These are phyloP conservation scores for Zangia roseola DNA, from an alignment of 768 basidiomycete species.

Conservation along the genomic window DNA sequence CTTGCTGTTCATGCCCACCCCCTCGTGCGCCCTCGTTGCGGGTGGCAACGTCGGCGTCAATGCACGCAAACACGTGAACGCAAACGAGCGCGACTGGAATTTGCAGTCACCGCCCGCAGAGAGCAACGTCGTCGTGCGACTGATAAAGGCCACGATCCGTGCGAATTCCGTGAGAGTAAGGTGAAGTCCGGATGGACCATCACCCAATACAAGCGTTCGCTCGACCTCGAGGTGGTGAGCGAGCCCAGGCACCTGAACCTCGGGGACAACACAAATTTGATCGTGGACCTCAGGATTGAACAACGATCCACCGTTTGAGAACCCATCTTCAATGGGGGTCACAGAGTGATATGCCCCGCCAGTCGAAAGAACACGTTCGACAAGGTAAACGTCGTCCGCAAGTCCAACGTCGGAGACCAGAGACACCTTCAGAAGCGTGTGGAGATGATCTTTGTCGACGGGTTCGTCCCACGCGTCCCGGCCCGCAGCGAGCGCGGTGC, in stretches of 20 bases:
- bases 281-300: slow-evolving; percentile 14
- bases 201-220: slow-evolving; percentile 4
- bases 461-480: no score
- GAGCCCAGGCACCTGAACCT: not conserved
- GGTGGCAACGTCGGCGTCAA: not conserved
- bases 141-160: slow-evolving; percentile 6
- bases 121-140: slow-evolving; percentile 2
- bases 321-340: not conserved
- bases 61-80: slow-evolving; percentile 8
- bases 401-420: no score
- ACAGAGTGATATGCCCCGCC: not conserved
- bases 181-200: not conserved
- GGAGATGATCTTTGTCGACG: no score
- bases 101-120: slow-evolving; percentile 8
- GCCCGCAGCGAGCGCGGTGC: no score
- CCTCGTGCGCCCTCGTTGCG: no score
- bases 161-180: slow-evolving; percentile 6
- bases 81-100: slow-evolving; percentile 16
- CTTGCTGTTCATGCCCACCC: no score
- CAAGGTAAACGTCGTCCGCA: no score
- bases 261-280: not conserved
- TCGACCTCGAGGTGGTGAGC: slow-evolving; percentile 8
- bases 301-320: not conserved
- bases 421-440: no score
- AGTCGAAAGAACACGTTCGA: no score